phyloP scores from a whole-genome alignment of 169 alveolate genomes.

The Eimeria maxima region DNA sequence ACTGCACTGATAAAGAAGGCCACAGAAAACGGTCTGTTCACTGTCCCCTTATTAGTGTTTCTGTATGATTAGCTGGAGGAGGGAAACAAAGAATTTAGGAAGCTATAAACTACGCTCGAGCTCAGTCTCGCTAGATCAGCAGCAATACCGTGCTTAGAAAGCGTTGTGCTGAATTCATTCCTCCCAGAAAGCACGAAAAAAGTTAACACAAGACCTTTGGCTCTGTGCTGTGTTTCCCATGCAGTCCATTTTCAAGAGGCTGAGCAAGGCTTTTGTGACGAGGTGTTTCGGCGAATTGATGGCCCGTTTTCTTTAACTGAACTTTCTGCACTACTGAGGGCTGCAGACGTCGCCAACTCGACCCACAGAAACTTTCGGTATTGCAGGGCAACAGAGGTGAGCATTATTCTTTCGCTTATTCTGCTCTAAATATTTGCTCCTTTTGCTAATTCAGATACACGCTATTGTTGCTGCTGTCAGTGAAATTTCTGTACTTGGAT shows the following conservation, averaged over 20 bases:
- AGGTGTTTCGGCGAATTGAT: conserved; percentile 51
- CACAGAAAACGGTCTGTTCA: neutral
- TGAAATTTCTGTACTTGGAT: too few relatives aligned
- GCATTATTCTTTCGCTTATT: neutral
- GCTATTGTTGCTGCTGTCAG: neutral
- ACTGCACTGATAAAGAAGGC: conserved; percentile 35
- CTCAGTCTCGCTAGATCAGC: neutral
- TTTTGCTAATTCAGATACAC: too few relatives aligned
- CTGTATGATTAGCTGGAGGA: neutral
- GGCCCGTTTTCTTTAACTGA: conserved; percentile 66
- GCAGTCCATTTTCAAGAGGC: conserved; percentile 68
- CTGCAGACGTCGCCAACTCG: conserved; percentile 72
- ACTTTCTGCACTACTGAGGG: conserved; percentile 60
- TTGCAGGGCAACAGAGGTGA: conserved; percentile 71
- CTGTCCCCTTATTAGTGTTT: neutral
- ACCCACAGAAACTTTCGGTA: conserved; percentile 63
- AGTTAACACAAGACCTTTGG: too few relatives aligned
- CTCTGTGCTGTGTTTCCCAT: neutral
- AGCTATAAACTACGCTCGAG: neutral
- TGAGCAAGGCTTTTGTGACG: conserved; percentile 76
- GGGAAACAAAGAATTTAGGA: too few relatives aligned
- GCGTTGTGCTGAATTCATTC: neutral
- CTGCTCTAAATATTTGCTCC: neutral
- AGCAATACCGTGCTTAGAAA: too few relatives aligned
- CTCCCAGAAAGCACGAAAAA: neutral